Conservation (phyloP, 2,329 filamentous ascomycete species). For the Fusarium pilosicola region DNA sequence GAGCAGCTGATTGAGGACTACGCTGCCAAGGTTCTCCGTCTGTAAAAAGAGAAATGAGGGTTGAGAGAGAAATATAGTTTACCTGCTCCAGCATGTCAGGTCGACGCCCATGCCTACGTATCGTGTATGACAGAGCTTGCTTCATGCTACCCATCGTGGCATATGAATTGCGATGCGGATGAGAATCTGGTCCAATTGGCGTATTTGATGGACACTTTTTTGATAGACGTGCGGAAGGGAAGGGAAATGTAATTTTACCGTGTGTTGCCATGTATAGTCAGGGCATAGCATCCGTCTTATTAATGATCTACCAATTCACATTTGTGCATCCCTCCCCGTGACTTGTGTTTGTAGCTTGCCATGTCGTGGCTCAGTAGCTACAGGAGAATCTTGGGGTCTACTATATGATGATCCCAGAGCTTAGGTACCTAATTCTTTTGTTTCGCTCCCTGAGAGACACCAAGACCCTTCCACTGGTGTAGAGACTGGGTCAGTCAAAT, state of each 20-base stretch:
- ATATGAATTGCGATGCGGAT: constrained; percentile 26
- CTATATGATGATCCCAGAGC: too few species aligned
- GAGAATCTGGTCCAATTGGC: constrained; percentile 37
- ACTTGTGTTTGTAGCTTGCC: neutral
- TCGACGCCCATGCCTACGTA: constrained; percentile 14
- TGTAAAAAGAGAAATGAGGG: constrained; percentile 60
- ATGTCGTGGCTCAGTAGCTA: too few species aligned
- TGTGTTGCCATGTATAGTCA: constrained; percentile 52
- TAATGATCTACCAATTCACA: constrained; percentile 46
- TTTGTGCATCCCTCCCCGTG: constrained; percentile 6
- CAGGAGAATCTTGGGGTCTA: neutral
- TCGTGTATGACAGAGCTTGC: constrained; percentile 22
- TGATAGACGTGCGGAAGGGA: constrained; percentile 50
- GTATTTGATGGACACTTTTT: constrained; percentile 44
- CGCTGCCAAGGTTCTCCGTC: constrained; percentile 85
- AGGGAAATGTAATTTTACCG: constrained; percentile 56
- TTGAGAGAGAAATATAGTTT: constrained; percentile 24
- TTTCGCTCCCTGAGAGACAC: too few species aligned
- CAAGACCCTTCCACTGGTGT: neutral
- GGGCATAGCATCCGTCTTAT: constrained; percentile 44
- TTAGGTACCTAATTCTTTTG: too few species aligned
- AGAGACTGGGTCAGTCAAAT: neutral
- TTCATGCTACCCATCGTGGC: constrained; percentile 28
- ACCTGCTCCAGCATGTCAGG: constrained; percentile 18
- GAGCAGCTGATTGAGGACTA: constrained; percentile 89